These are phyloP conservation scores for Tolypocladium pustulatum DNA, from an alignment of 2,329 filamentous ascomycete genomes.

Conservation along the genomic window DNA sequence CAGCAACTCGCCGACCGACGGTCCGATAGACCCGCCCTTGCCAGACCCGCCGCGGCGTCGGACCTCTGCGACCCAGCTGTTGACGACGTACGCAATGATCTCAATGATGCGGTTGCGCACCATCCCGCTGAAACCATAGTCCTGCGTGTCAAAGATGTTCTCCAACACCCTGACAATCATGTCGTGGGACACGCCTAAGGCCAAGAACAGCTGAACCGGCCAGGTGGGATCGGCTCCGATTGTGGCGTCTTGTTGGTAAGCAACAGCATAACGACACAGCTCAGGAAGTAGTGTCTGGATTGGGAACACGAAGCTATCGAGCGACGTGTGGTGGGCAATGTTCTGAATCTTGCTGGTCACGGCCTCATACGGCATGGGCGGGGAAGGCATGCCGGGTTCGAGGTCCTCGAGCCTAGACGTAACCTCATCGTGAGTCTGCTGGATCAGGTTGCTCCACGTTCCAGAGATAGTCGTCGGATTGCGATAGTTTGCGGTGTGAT, in stretches of 20 bases:
- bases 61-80: conserved; percentile 38
- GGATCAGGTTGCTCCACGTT: conserved; percentile 77
- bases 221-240: conserved; percentile 46
- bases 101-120: conserved; percentile 40
- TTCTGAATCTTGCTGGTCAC: conserved; percentile 54
- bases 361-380: conserved; percentile 56
- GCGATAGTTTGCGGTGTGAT: conserved; percentile 82
- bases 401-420: conserved; percentile 33
- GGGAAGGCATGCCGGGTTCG: conserved; percentile 23
- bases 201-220: conserved; percentile 46
- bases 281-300: conserved; percentile 50
- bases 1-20: conserved; percentile 39
- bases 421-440: conserved; percentile 54
- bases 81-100: conserved; percentile 40
- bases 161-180: conserved; percentile 47
- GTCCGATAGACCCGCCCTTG: conserved; percentile 27
- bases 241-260: conserved; percentile 46
- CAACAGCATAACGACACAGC: conserved; percentile 51
- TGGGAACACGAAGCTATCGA: conserved; percentile 58
- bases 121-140: conserved; percentile 45
- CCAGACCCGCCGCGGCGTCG: conserved; percentile 33
- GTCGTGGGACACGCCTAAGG: conserved; percentile 44
- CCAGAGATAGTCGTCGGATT: conserved; percentile 73
- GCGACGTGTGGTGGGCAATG: conserved; percentile 53
- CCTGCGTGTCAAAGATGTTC: conserved; percentile 46